A percentile compares a stretch with the other conserved stretches of the same genome.
Conservation (phyloP, 768 basidiomycete species). For the Heimioporus sp. region DNA sequence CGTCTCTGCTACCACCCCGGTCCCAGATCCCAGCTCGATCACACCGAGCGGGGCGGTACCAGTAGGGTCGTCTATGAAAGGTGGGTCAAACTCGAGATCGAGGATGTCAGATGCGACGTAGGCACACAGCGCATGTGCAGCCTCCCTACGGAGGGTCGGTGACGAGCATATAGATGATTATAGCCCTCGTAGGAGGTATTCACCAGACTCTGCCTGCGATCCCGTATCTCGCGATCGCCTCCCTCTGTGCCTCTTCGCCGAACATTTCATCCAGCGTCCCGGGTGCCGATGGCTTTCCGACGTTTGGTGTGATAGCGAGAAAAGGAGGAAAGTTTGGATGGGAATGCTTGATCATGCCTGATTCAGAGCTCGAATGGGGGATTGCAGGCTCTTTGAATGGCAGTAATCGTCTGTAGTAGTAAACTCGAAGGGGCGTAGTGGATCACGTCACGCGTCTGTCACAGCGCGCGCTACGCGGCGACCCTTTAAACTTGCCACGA, state of each 20-base stretch:
- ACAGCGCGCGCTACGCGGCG: conserved; percentile 12
- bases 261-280: conserved; percentile 16
- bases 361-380: too few species aligned
- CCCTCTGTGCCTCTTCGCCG: conserved; percentile 41
- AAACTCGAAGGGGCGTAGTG: neutral
- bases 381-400: too few species aligned
- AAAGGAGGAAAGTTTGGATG: conserved; percentile 38
- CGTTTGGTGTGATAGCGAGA: conserved; percentile 39
- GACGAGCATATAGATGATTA: too few species aligned
- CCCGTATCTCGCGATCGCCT: conserved; percentile 68
- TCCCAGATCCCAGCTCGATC: too few species aligned
- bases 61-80: conserved; percentile 27
- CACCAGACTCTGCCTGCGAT: conserved; percentile 88
- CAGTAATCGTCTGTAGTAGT: too few species aligned
- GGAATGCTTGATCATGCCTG: too few species aligned
- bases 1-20: too few species aligned
- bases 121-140: conserved; percentile 55
- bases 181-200: conserved; percentile 16
- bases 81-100: conserved; percentile 30
- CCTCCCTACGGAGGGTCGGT: conserved; percentile 53
- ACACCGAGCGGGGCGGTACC: too few species aligned
- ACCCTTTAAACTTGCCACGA: conserved; percentile 34
- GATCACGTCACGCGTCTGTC: conserved; percentile 27
- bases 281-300: too few species aligned
- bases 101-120: conserved; percentile 49